These are phyloP conservation scores for Fusarium cyanostomum DNA, from an alignment of 2,329 filamentous ascomycete genomes.

Conservation along the genomic window DNA sequence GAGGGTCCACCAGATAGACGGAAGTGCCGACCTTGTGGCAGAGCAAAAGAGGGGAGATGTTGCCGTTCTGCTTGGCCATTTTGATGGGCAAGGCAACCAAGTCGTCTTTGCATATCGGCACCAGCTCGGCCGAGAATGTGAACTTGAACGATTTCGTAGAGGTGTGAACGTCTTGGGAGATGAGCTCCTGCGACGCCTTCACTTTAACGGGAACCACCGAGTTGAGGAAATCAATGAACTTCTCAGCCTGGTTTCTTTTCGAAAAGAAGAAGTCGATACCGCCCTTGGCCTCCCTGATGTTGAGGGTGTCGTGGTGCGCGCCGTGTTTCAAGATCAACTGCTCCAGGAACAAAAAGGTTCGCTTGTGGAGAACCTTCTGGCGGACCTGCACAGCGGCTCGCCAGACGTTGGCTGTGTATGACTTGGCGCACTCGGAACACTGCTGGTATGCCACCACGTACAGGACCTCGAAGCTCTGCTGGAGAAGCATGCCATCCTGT, in stretches of 20 bases:
- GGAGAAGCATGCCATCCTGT: slow-evolving; percentile 73
- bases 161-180: slow-evolving; percentile 92
- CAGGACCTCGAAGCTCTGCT: slow-evolving; percentile 95
- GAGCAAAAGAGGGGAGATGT: slow-evolving; percentile 85
- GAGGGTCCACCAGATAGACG: slow-evolving; percentile 88
- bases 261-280: slow-evolving; percentile 97
- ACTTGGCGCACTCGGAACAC: slow-evolving; percentile 94
- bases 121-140: slow-evolving; percentile 85
- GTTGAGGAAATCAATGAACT: slow-evolving; percentile 88
- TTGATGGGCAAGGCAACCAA: slow-evolving; percentile 92
- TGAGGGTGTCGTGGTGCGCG: slow-evolving; percentile 92
- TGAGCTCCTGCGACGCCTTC: slow-evolving; percentile 84
- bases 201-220: slow-evolving; percentile 81
- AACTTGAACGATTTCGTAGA: slow-evolving; percentile 95
- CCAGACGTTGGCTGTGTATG: slow-evolving; percentile 97
- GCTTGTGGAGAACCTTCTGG: slow-evolving; percentile 96
- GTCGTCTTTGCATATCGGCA: slow-evolving; percentile 97
- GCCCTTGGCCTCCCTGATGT: slow-evolving; percentile 96
- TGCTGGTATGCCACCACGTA: slow-evolving; percentile 92
- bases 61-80: slow-evolving; percentile 85
- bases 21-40: slow-evolving; percentile 91
- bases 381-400: slow-evolving; percentile 91
- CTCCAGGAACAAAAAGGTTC: slow-evolving; percentile 77
- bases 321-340: slow-evolving; percentile 95
- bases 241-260: slow-evolving; percentile 88